Evolutionary conservation across 129 eudicot genomes (phyloP), one percentile per base, ranked within the genome.

Genomic region (Rutidosis leptorrhynchoides): DNA sequence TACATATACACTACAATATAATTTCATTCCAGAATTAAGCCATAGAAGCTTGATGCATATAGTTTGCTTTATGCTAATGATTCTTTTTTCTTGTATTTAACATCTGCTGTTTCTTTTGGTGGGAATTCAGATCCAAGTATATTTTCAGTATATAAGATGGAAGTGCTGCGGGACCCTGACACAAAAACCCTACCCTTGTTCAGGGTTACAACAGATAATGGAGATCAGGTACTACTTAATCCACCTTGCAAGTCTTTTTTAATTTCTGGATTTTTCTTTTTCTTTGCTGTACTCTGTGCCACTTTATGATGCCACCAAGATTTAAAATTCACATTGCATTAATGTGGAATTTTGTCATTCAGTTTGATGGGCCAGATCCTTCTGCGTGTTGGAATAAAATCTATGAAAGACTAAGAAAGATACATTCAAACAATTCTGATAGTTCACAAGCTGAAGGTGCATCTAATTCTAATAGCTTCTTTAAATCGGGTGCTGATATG

Each of bases 281-380:
- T 59, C 12, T 25, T 37, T 73, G 28, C 40, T 54, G 29, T 53
- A 25, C 2, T 0, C 32, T 35, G 17, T 35, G 43, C 3, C 43
- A 24, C 1, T 49, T 49, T 5, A 49, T 40, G 46, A 12, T 40
- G 16, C 54, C 23, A 33, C n/a, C n/a, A n/a, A n/a, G n/a, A n/a
- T n/a, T 49, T 35, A 49, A 51, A 35, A 49, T 42, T 57, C 45
- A 43, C 46, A 48, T 53, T 22, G 62, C 33, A 68, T 68, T 51
- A n/a, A 51, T 45, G 32, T 15, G 43, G 25, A 29, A 25, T 65
- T 74, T 69, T 63, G 6, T 78, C 59, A 57, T 77, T 42, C 84
- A 89, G 96, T 85, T 83, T 69, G 82, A 77, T 58, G 96, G 96
- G 57, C 61, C 96, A 19, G 85, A 78, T 53, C 93, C 96, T 64